These are phyloP conservation scores for Talaromyces funiculosus DNA, from an alignment of 2,329 filamentous ascomycete species.

Conservation along the genomic window DNA sequence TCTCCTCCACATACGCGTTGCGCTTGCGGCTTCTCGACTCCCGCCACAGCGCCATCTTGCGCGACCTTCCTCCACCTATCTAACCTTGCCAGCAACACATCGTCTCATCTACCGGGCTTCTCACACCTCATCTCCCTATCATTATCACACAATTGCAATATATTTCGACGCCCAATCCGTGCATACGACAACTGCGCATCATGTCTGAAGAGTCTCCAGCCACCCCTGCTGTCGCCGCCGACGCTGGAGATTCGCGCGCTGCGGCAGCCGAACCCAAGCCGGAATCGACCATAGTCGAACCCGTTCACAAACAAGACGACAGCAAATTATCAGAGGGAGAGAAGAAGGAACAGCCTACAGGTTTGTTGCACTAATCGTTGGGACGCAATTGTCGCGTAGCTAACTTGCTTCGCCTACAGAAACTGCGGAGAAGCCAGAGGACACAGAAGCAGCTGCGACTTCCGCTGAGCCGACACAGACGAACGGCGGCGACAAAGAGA, in stretches of 20 bases:
- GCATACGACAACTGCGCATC: conserved; percentile 19
- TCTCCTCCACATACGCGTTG: conserved; percentile 17
- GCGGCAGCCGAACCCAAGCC: conserved; percentile 23
- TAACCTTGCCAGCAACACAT: not conserved
- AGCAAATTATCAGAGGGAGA: conserved; percentile 11
- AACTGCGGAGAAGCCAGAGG: conserved; percentile 16
- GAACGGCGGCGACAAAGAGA: conserved; percentile 16
- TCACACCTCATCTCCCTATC: not conserved
- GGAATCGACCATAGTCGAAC: conserved; percentile 17
- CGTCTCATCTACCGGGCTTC: not conserved
- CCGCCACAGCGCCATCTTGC: conserved; percentile 20
- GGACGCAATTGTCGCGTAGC: not conserved
- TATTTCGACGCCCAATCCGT: not conserved
- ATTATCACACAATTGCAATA: not conserved
- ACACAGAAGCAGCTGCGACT: conserved; percentile 26
- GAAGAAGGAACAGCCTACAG: conserved; percentile 26
- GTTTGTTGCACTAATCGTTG: conserved; percentile 19
- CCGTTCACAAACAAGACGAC: conserved; percentile 11
- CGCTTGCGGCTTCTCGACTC: conserved; percentile 18
- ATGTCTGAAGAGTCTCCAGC: conserved; percentile 38
- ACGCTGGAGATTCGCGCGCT: conserved; percentile 28
- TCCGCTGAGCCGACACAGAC: conserved; percentile 21
- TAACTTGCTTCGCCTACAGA: not conserved
- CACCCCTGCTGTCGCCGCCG: conserved; percentile 25
- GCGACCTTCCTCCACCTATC: not conserved